A percentile compares a stretch with the other conserved stretches of the same genome.
Evolutionary conservation across 352 stramenopile species (phyloP).

Genomic region (Phytopythium oedochilum): DNA sequence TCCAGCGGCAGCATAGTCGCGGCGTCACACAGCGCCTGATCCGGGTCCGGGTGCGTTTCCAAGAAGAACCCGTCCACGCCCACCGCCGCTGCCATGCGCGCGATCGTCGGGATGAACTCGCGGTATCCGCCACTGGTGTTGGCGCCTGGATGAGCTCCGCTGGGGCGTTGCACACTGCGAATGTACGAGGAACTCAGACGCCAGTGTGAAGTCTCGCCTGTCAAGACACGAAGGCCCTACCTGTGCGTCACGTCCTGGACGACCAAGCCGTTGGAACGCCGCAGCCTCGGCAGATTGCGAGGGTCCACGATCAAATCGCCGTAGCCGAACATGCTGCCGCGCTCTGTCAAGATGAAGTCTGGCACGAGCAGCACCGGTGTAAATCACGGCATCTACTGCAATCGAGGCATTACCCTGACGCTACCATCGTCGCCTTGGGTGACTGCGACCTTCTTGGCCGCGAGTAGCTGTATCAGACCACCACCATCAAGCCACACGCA

Average conservation of each 20-base stretch:
- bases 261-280: conserved; percentile 51
- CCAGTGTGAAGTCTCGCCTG: too few species aligned
- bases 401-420: too few species aligned
- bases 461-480: conserved; percentile 41
- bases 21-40: conserved; percentile 54
- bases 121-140: conserved; percentile 65
- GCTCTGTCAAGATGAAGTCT: conserved; percentile 84
- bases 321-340: conserved; percentile 86
- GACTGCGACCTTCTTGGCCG: conserved; percentile 61
- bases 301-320: conserved; percentile 85
- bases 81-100: conserved; percentile 75
- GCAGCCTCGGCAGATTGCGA: conserved; percentile 75
- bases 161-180: conserved; percentile 64
- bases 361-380: neutral
- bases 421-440: conserved; percentile 51
- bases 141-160: conserved; percentile 21
- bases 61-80: conserved; percentile 89
- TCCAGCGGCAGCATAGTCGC: conserved; percentile 74
- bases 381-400: neutral
- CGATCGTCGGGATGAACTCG: conserved; percentile 85
- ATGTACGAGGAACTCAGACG: too few species aligned
- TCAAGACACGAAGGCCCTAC: conserved; percentile 6
- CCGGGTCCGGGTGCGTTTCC: conserved; percentile 79
- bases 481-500: neutral
- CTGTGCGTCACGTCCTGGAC: conserved; percentile 87